Base-by-base conservation (phyloP, 116 monocot species). In the Trichopus zeylanicus region DNA sequence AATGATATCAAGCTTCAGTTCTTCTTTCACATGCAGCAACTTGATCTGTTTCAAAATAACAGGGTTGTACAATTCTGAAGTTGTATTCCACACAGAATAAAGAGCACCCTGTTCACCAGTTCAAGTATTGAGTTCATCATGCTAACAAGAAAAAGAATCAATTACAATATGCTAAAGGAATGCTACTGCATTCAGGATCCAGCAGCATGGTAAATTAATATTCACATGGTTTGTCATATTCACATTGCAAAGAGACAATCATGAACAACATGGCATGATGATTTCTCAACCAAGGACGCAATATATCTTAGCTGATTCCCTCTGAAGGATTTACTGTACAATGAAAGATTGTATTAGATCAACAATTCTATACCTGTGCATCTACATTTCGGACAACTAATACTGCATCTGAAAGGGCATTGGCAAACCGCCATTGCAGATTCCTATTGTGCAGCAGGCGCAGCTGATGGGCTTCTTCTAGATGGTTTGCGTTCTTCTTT, bases 361-460 rank as follows among this genome's bases (percentile, higher is more conserved):
- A n/a, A n/a, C n/a, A n/a, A n/a, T 9, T 22, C 33, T 16, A 31
- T 78, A 98, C 99, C 99, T 88, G 78, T 65, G 81, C 37, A 42
- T 26, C 72, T 53, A 69, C 56, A 63, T 70, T 88, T 67, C 88
- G 80, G 10, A 53, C 60, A 2, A 67, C 73, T 39, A 72, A 48
- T 38, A 70, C 56, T 51, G 67, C 73, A 61, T 72, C 88, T 30
- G 71, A 73, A 57, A 42, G 73, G 16, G 83, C 75, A 79, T 92
- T 99, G 21, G 83, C 60, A 56, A 86, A 83, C 35, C 74, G 79
- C 99, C 99, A 99, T 34, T 88, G 92, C 67, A 92, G 25, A 57
- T 72, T 53, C 48, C 76, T 71, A 70, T 99, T 92, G 51, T 83
- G 64, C 23, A 92, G 61, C 28, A 99, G 30, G 33, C 83, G 51